These are phyloP conservation scores for Calonectria multiphialidica DNA, from an alignment of 2,329 filamentous ascomycete genomes.

Conservation along the genomic window DNA sequence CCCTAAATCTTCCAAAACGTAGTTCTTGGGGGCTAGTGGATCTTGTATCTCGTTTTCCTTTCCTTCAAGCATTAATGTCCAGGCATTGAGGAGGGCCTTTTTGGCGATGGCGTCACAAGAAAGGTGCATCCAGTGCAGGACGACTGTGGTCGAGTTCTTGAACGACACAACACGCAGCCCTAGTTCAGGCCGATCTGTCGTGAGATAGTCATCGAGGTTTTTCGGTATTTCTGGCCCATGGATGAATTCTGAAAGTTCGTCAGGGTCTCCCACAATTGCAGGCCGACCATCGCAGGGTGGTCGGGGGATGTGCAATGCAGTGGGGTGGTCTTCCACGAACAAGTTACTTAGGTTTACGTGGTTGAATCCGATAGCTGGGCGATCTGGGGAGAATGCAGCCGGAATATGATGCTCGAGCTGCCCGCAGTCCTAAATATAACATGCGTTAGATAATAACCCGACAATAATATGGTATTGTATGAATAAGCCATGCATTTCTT, in stretches of 20 bases:
- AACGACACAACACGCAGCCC: conserved; percentile 57
- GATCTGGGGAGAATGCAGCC: neutral
- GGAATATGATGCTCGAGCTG: conserved; percentile 4
- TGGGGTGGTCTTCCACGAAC: neutral
- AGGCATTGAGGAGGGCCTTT: conserved; percentile 51
- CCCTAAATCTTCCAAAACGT: conserved; percentile 16
- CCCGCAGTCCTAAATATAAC: neutral
- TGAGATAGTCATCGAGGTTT: conserved; percentile 48
- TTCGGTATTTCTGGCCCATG: neutral
- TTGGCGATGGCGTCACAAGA: conserved; percentile 55
- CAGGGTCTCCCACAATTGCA: conserved; percentile 16
- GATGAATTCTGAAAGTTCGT: neutral
- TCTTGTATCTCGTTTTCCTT: conserved; percentile 11
- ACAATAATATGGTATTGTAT: neutral
- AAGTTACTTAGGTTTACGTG: neutral
- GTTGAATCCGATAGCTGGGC: conserved; percentile 5
- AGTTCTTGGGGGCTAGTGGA: neutral
- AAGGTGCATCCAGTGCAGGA: conserved; percentile 54
- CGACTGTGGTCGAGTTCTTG: conserved; percentile 55
- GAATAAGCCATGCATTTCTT: neutral
- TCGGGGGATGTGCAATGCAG: conserved; percentile 2
- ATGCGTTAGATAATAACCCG: neutral
- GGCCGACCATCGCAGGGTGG: neutral
- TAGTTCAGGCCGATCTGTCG: conserved; percentile 53
- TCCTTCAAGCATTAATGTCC: conserved; percentile 41